phyloP scores from a whole-genome alignment of 2,329 filamentous ascomycete species.

The Lecanicillium sp. region DNA sequence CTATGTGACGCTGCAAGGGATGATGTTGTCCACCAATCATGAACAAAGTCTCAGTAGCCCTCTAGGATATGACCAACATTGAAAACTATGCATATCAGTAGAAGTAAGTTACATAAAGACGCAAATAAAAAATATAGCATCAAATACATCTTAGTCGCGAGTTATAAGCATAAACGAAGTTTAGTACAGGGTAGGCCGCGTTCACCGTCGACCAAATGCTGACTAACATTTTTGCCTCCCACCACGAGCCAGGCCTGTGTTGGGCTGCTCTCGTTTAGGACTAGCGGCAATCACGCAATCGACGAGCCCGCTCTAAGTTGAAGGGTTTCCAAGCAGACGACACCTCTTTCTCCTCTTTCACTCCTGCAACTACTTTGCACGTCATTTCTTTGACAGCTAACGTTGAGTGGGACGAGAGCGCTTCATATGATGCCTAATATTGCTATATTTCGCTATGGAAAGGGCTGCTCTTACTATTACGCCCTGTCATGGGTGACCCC shows the following conservation, averaged over 20 bases:
- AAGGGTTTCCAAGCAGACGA: conserved; percentile 13
- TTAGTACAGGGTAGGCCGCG: conserved; percentile 2
- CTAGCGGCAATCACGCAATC: conserved; percentile 26
- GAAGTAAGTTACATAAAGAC: too few species aligned
- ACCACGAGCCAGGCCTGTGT: background rate
- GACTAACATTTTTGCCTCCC: background rate
- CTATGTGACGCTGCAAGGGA: too few species aligned
- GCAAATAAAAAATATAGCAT: too few species aligned
- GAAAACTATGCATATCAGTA: too few species aligned
- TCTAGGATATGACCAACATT: too few species aligned
- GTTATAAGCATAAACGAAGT: too few species aligned
- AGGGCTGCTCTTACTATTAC: conserved; percentile 1
- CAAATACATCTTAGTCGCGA: too few species aligned
- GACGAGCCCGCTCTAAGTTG: conserved; percentile 15
- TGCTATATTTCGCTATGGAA: conserved; percentile 9
- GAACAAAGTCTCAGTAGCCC: too few species aligned
- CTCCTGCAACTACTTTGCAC: conserved; percentile 14
- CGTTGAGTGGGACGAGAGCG: conserved; percentile 9
- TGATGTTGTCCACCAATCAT: too few species aligned
- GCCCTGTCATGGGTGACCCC: conserved; percentile 4
- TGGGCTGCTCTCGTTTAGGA: conserved; percentile 7
- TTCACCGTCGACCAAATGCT: background rate
- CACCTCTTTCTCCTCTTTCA: conserved; percentile 10
- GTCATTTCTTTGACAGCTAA: conserved; percentile 4
- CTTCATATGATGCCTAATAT: conserved; percentile 15